These are phyloP conservation scores for Clonostachys solani DNA, from an alignment of 2,329 filamentous ascomycete species.

Conservation along the genomic window DNA sequence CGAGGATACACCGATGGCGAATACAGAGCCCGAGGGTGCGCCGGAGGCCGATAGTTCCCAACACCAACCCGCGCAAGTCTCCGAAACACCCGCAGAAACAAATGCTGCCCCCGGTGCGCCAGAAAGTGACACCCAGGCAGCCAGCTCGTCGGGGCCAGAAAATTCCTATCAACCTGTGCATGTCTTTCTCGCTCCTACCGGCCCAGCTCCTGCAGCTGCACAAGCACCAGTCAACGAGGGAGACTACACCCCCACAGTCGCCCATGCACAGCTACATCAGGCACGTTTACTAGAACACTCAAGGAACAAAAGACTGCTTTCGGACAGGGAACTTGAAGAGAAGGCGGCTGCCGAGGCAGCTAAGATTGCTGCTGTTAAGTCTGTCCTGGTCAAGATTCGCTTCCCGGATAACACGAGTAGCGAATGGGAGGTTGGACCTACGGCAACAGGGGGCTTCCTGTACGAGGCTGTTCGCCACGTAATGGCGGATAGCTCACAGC, in stretches of 20 bases:
- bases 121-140: neutral
- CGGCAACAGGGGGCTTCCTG: constrained; percentile 66
- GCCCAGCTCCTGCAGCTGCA: constrained; percentile 72
- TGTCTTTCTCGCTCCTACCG: constrained; percentile 75
- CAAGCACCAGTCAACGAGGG: constrained; percentile 60
- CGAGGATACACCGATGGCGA: constrained; percentile 15
- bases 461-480: constrained; percentile 72
- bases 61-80: neutral
- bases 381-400: constrained; percentile 73
- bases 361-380: constrained; percentile 60
- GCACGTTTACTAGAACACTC: constrained; percentile 55
- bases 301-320: constrained; percentile 73
- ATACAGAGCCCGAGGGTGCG: constrained; percentile 6
- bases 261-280: constrained; percentile 73
- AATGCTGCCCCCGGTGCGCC: neutral
- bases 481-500: constrained; percentile 59
- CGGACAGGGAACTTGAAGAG: constrained; percentile 75
- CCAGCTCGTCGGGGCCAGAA: neutral
- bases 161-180: constrained; percentile 46
- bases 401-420: constrained; percentile 84
- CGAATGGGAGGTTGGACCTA: constrained; percentile 63
- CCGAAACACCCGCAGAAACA: neutral
- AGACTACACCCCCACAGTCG: constrained; percentile 74
- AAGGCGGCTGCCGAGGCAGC: constrained; percentile 62
- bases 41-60: neutral